These are phyloP conservation scores for Babesia divergens DNA, from an alignment of 169 alveolate genomes.

Conservation along the genomic window DNA sequence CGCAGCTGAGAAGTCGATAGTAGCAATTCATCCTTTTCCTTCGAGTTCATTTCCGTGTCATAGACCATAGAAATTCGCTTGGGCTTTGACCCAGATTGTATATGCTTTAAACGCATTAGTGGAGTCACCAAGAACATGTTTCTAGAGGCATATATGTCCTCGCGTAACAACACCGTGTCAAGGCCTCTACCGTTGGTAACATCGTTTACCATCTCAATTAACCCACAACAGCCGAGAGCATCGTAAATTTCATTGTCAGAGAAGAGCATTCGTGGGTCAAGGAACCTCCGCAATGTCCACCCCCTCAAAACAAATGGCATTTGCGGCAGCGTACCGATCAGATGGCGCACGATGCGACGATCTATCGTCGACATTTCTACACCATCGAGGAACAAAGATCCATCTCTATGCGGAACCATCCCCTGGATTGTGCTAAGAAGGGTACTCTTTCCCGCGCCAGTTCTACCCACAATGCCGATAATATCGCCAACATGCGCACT, in stretches of 20 bases:
- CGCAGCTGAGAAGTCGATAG: slow-evolving; percentile 61
- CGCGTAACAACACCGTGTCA: slow-evolving; percentile 41
- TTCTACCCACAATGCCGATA: slow-evolving; percentile 25
- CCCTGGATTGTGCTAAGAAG: slow-evolving; percentile 3
- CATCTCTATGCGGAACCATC: background rate
- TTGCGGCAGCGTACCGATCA: slow-evolving; percentile 54
- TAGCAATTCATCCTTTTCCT: background rate
- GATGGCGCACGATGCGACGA: slow-evolving; percentile 14
- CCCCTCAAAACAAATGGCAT: slow-evolving; percentile 45
- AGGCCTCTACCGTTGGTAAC: slow-evolving; percentile 1
- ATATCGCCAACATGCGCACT: slow-evolving; percentile 21
- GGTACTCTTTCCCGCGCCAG: slow-evolving; percentile 38
- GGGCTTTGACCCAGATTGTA: background rate
- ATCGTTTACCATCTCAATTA: slow-evolving; percentile 15
- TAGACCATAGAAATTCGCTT: background rate
- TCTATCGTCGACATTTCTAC: slow-evolving; percentile 6
- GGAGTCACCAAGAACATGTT: slow-evolving; percentile 6
- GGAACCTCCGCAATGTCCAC: slow-evolving; percentile 58
- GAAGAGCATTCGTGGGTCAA: slow-evolving; percentile 54
- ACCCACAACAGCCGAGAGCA: slow-evolving; percentile 44
- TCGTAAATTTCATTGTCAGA: slow-evolving; percentile 30
- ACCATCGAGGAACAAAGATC: slow-evolving; percentile 18
- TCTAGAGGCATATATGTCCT: background rate
- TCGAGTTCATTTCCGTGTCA: background rate
- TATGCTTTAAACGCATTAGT: background rate